phyloP scores from a whole-genome alignment of 805 yeast genomes.

The Teunomyces aglyptinius region DNA sequence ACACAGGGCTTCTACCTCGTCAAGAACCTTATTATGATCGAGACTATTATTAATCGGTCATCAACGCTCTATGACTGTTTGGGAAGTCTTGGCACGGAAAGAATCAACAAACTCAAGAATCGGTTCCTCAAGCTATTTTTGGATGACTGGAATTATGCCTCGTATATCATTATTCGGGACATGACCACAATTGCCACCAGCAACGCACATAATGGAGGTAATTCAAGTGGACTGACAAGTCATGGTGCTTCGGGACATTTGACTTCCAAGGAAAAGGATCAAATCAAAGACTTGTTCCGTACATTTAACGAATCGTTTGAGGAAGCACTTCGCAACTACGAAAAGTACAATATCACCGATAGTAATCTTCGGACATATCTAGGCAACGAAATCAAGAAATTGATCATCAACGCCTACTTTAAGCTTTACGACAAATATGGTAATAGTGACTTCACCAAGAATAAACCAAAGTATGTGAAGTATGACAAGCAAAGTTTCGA shows the following conservation, averaged over 20 bases:
- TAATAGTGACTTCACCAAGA: constrained; percentile 67
- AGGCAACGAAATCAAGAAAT: constrained; percentile 66
- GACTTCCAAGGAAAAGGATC: constrained; percentile 73
- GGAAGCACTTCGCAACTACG: constrained; percentile 64
- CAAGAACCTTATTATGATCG: constrained; percentile 71
- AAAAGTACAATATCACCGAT: constrained; percentile 64
- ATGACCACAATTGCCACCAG: constrained; percentile 66
- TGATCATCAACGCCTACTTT: constrained; percentile 80
- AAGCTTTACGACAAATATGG: constrained; percentile 79
- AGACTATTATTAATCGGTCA: constrained; percentile 64
- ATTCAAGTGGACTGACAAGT: constrained; percentile 11
- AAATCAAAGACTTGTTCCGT: constrained; percentile 78
- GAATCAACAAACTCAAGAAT: constrained; percentile 69
- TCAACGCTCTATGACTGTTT: constrained; percentile 50
- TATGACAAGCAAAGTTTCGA: constrained; percentile 51
- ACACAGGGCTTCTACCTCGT: constrained; percentile 68
- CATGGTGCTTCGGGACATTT: constrained; percentile 14
- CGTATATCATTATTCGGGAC: constrained; percentile 69
- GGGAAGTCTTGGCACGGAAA: constrained; percentile 56
- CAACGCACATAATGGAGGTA: constrained; percentile 36
- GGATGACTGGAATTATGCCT: constrained; percentile 76
- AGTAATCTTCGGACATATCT: constrained; percentile 60
- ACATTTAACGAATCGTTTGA: constrained; percentile 84
- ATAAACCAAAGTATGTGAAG: constrained; percentile 67
- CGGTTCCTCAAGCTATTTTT: constrained; percentile 71